Conservation (phyloP, 2,329 filamentous ascomycete genomes). For the Fusarium proliferatum region DNA sequence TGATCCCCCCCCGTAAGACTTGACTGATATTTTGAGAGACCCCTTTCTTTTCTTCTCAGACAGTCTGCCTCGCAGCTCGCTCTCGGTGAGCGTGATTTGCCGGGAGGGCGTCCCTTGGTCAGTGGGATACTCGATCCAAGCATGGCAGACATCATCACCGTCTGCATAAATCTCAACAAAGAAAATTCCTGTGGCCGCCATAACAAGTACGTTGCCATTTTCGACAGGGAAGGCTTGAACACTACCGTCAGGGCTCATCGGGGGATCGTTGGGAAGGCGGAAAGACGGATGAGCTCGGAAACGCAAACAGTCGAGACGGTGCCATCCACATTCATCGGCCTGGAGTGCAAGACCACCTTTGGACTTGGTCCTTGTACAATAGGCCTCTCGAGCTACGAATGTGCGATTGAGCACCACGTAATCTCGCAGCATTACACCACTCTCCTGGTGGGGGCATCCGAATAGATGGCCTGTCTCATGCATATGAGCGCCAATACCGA, state of each 20-base stretch:
- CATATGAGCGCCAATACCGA: conserved; percentile 91
- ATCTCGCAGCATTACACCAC: conserved; percentile 91
- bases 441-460: conserved; percentile 89
- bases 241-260: conserved; percentile 74
- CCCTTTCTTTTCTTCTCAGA: conserved; percentile 78
- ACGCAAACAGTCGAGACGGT: conserved; percentile 86
- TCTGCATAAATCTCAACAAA: conserved; percentile 86
- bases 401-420: conserved; percentile 86
- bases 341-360: conserved; percentile 80
- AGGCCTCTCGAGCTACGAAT: conserved; percentile 84
- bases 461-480: conserved; percentile 93
- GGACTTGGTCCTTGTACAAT: conserved; percentile 85
- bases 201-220: conserved; percentile 78
- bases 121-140: conserved; percentile 83
- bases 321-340: conserved; percentile 90
- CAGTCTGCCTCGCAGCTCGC: conserved; percentile 76
- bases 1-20: conserved; percentile 79
- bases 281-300: conserved; percentile 94
- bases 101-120: conserved; percentile 72
- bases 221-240: conserved; percentile 90
- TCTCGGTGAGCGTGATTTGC: conserved; percentile 79
- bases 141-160: conserved; percentile 81
- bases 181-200: conserved; percentile 82
- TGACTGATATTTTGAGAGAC: conserved; percentile 77
- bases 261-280: conserved; percentile 79